phyloP scores from a whole-genome alignment of 345 rosid genomes.

The Boechera stricta region DNA sequence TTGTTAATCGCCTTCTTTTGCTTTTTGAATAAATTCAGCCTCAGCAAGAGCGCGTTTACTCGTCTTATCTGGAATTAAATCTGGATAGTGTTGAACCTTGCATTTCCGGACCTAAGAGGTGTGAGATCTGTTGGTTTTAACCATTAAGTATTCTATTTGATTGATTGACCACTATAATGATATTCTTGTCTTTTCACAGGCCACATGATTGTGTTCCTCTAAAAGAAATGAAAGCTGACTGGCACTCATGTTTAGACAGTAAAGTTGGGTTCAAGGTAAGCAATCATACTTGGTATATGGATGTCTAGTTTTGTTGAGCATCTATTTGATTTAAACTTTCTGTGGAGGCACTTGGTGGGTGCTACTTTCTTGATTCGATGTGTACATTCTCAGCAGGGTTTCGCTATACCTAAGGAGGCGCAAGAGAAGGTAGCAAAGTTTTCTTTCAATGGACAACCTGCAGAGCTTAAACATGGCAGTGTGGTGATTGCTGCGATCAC shows the following conservation, averaged over 20 bases:
- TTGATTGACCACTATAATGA: background rate
- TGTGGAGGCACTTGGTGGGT: background rate
- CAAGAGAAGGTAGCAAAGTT: constrained; percentile 77
- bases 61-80: constrained; percentile 80
- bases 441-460: constrained; percentile 82
- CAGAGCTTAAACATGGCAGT: constrained; percentile 96
- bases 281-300: background rate
- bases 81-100: constrained; percentile 91
- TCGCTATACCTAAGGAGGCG: constrained; percentile 87
- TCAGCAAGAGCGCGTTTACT: constrained; percentile 51
- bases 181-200: constrained; percentile 51
- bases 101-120: constrained; percentile 98
- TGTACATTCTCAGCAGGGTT: constrained; percentile 60
- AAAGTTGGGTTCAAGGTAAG: constrained; percentile 94
- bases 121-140: constrained; percentile 28
- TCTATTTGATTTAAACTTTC: background rate
- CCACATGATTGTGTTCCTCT: constrained; percentile 96
- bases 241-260: constrained; percentile 91
- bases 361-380: background rate
- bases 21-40: constrained; percentile 35
- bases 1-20: constrained; percentile 12
- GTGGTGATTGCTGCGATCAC: constrained; percentile 99
- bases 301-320: background rate
- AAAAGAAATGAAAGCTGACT: constrained; percentile 96
- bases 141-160: constrained; percentile 30